A percentile compares a stretch with the other conserved stretches of the same genome.
Conservation (phyloP, 2,329 filamentous ascomycete species). For the Chrysoporthe puriensis region DNA sequence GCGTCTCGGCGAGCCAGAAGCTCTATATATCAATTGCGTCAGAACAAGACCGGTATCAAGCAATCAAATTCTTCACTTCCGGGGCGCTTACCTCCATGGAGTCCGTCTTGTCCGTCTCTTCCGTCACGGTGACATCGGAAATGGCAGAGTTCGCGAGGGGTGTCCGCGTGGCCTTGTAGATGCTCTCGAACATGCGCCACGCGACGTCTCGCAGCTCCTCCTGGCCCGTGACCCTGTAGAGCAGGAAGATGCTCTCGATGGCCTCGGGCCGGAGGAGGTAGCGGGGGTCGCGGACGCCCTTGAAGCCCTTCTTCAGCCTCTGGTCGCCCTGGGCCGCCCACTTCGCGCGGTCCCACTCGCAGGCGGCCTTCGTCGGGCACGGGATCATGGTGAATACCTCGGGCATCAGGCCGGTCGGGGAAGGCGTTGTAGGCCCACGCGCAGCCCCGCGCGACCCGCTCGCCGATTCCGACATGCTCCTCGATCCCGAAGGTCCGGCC, state of each 20-base stretch:
- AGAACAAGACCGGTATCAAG: background rate
- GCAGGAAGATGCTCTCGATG: slow-evolving; percentile 74
- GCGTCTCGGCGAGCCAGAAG: slow-evolving; percentile 65
- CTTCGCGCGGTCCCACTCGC: slow-evolving; percentile 41
- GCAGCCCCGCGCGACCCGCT: slow-evolving; percentile 57
- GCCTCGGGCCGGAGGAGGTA: slow-evolving; percentile 71
- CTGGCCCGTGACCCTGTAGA: slow-evolving; percentile 79
- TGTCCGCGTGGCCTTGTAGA: slow-evolving; percentile 61
- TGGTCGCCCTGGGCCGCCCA: slow-evolving; percentile 39
- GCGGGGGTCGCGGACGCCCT: slow-evolving; percentile 36
- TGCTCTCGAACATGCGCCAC: slow-evolving; percentile 77
- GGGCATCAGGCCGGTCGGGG: slow-evolving; percentile 61
- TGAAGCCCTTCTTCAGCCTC: slow-evolving; percentile 35
- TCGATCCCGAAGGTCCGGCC: slow-evolving; percentile 49
- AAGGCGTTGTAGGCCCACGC: slow-evolving; percentile 61
- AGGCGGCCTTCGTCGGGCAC: slow-evolving; percentile 43
- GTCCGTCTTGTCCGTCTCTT: slow-evolving; percentile 47
- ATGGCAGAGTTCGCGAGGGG: slow-evolving; percentile 31
- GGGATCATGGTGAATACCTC: slow-evolving; percentile 53
- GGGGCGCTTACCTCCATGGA: slow-evolving; percentile 30
- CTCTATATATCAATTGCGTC: slow-evolving; percentile 45
- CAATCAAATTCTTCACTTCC: background rate
- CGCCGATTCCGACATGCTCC: slow-evolving; percentile 51
- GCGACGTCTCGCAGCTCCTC: slow-evolving; percentile 73
- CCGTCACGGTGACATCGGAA: slow-evolving; percentile 43